These are phyloP conservation scores for Mycotypha africana DNA, from an alignment of 371 early-diverging fungal species.

Conservation along the genomic window DNA sequence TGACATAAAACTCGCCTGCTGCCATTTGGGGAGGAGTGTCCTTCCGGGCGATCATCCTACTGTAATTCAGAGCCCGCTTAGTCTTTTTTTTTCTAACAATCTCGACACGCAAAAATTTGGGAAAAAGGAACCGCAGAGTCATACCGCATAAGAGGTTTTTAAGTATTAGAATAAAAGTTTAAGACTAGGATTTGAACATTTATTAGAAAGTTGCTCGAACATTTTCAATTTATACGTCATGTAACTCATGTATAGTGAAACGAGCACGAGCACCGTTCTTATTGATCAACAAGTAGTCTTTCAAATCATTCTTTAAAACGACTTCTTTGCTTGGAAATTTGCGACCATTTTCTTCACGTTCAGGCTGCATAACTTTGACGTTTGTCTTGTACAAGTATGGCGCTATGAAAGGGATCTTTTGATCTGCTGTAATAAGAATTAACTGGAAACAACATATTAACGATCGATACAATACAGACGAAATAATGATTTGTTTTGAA, in stretches of 20 bases:
- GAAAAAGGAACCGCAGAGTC: no score
- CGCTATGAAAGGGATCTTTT: constrained; percentile 50
- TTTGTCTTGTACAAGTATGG: constrained; percentile 56
- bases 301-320: constrained; percentile 52
- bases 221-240: constrained; percentile 35
- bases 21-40: no score
- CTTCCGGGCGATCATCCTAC: no score
- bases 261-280: constrained; percentile 51
- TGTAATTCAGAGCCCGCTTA: no score
- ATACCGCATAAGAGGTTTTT: no score
- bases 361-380: constrained; percentile 43
- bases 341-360: constrained; percentile 30
- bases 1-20: no score
- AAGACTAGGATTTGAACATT: no score
- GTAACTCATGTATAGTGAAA: constrained; percentile 54
- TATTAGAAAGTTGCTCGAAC: not conserved
- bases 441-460: no score
- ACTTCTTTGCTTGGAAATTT: constrained; percentile 47
- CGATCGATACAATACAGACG: no score
- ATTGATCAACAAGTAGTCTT: constrained; percentile 60
- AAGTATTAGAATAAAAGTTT: no score
- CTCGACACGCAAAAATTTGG: no score
- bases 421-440: constrained; percentile 47
- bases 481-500: not conserved
- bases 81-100: no score